A percentile compares a stretch with the other conserved stretches of the same genome.
phyloP scores from a whole-genome alignment of 805 yeast species.

The Schizosaccharomyces pombe region DNA sequence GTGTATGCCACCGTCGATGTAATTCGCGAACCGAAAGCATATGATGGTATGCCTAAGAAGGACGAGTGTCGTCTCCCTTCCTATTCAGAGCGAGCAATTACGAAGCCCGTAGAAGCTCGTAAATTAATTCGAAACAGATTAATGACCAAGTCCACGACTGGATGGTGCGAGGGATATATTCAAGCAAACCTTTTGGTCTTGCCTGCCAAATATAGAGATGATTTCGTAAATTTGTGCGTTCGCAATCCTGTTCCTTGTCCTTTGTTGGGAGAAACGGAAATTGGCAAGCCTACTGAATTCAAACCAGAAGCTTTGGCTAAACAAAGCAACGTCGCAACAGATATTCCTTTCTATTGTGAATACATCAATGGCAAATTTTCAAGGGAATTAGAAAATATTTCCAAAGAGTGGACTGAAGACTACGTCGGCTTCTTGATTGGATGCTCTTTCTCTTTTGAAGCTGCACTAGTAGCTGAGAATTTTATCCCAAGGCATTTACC shows the following conservation, averaged over 20 bases:
- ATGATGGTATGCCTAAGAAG: too few relatives aligned
- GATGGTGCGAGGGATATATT: slow-evolving; percentile 5
- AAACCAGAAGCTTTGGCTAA: neutral
- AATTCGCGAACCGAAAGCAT: too few relatives aligned
- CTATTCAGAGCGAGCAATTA: too few relatives aligned
- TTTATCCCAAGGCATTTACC: slow-evolving; percentile 10
- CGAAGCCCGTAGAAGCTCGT: neutral
- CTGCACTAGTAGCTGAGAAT: slow-evolving; percentile 16
- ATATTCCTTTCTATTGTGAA: slow-evolving; percentile 17
- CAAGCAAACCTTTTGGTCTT: slow-evolving; percentile 21
- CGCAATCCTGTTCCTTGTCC: slow-evolving; percentile 23
- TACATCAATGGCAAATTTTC: slow-evolving; percentile 17
- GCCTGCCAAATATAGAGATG: slow-evolving; percentile 16
- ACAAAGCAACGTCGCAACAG: slow-evolving; percentile 7
- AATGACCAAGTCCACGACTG: neutral
- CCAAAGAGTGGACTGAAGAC: slow-evolving; percentile 16
- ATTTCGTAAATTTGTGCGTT: slow-evolving; percentile 18
- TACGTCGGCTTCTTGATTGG: slow-evolving; percentile 23
- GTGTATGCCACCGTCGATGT: too few relatives aligned
- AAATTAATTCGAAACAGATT: neutral
- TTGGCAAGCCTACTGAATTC: slow-evolving; percentile 4
- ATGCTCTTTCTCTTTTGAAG: slow-evolving; percentile 22
- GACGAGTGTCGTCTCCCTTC: too few relatives aligned
- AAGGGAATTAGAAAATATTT: slow-evolving; percentile 7
- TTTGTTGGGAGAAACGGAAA: slow-evolving; percentile 15